These are phyloP conservation scores for Dorcoceras hygrometricum DNA, from an alignment of 257 asterid species.

Conservation along the genomic window DNA sequence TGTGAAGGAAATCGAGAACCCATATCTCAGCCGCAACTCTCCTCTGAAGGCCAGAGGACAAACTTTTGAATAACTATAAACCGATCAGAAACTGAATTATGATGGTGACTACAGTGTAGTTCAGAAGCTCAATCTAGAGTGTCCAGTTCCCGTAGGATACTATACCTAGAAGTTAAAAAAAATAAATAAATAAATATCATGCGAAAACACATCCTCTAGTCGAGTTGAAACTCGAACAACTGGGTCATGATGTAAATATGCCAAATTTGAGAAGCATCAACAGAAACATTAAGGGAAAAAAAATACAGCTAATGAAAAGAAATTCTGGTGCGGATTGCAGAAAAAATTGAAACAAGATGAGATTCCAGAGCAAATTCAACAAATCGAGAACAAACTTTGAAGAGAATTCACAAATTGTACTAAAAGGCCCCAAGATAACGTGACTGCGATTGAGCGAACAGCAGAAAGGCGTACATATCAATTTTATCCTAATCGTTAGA, in stretches of 20 bases:
- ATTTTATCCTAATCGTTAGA: conserved; percentile 5
- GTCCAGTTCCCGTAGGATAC: conserved; percentile 19
- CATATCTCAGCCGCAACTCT: conserved; percentile 31
- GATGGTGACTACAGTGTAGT: conserved; percentile 3
- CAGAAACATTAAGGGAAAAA: neutral
- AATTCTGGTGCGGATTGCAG: neutral
- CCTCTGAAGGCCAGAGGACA: conserved; percentile 25
- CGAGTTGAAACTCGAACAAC: neutral
- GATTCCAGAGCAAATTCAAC: conserved; percentile 1
- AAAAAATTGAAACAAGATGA: neutral
- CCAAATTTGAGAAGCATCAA: neutral
- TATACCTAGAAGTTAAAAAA: conserved; percentile 32
- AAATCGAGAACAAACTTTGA: conserved; percentile 10
- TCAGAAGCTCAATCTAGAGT: conserved; percentile 24
- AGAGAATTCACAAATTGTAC: conserved; percentile 8
- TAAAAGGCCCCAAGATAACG: conserved; percentile 1
- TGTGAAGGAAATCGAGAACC: conserved; percentile 80
- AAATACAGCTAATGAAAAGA: conserved; percentile 8
- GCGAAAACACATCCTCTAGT: neutral
- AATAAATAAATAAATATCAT: conserved; percentile 15
- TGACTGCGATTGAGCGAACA: conserved; percentile 9
- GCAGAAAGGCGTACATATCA: conserved; percentile 13
- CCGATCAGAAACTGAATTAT: conserved; percentile 7
- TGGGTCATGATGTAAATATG: neutral
- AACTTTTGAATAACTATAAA: conserved; percentile 11